These are phyloP conservation scores for Xylariaceae sp. DNA, from an alignment of 2,329 filamentous ascomycete species.

Conservation along the genomic window DNA sequence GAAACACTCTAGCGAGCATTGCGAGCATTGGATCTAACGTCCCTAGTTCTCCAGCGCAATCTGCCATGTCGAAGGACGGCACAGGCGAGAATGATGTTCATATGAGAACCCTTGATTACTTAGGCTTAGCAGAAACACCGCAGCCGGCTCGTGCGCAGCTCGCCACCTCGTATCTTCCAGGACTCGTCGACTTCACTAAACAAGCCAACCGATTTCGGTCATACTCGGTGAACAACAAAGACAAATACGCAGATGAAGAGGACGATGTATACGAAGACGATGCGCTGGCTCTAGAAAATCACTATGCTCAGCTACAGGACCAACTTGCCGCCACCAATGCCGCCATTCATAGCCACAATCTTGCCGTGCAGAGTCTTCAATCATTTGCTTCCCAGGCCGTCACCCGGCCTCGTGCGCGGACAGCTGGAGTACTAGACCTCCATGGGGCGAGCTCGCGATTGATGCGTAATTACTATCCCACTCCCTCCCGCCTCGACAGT, in stretches of 20 bases:
- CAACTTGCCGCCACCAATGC: conserved; percentile 59
- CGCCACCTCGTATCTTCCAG: conserved; percentile 68
- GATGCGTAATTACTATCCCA: conserved; percentile 68
- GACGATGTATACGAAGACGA: conserved; percentile 68
- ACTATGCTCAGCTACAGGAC: conserved; percentile 56
- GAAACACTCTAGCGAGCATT: conserved; percentile 74
- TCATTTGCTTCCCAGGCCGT: conserved; percentile 81
- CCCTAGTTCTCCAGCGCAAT: conserved; percentile 79
- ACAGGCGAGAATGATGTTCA: conserved; percentile 80
- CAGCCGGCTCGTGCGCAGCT: conserved; percentile 71
- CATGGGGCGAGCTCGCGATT: conserved; percentile 58
- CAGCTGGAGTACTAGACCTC: conserved; percentile 78
- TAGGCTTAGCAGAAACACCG: conserved; percentile 89
- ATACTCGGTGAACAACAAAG: conserved; percentile 97
- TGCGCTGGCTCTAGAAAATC: conserved; percentile 46
- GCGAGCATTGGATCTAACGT: conserved; percentile 88
- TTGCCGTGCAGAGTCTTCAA: conserved; percentile 65
- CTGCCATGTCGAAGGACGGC: conserved; percentile 79
- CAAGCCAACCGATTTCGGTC: conserved; percentile 87
- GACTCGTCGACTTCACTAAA: conserved; percentile 68
- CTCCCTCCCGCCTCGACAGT: conserved; percentile 66
- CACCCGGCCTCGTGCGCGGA: conserved; percentile 80
- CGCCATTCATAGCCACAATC: conserved; percentile 82
- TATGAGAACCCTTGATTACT: conserved; percentile 87
- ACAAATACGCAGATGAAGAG: conserved; percentile 89